Conservation (phyloP, 2,329 filamentous ascomycete species). For the Lojkania enalia region DNA sequence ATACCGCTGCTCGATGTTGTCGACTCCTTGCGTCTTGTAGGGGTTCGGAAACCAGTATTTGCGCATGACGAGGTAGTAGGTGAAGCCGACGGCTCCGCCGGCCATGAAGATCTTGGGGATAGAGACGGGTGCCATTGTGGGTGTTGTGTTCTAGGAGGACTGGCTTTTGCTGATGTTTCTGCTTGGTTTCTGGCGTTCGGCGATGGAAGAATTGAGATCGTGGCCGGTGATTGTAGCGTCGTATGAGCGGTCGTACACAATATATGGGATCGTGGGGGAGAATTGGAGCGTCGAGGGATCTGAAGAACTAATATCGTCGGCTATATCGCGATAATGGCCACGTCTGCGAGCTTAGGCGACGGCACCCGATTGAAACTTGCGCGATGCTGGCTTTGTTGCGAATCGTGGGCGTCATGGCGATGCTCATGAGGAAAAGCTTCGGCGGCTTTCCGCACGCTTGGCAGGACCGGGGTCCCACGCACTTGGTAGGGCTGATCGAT, state of each 20-base stretch:
- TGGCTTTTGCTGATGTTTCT: no score
- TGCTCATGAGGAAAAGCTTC: conserved; percentile 25
- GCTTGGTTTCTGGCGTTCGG: no score
- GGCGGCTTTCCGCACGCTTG: conserved; percentile 9
- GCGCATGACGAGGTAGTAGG: conserved; percentile 43
- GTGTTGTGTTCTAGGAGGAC: no score
- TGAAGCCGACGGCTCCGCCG: conserved; percentile 39
- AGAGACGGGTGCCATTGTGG: conserved; percentile 4
- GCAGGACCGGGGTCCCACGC: conserved; percentile 9
- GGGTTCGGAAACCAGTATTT: conserved; percentile 45
- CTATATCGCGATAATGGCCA: no score
- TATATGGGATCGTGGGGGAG: background rate
- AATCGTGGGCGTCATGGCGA: conserved; percentile 37
- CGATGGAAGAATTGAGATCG: no score
- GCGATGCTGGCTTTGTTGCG: background rate
- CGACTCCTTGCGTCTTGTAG: conserved; percentile 40
- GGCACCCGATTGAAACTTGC: background rate
- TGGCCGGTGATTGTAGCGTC: no score
- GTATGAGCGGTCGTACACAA: no score
- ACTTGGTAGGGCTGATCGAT: conserved; percentile 9
- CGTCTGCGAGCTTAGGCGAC: background rate
- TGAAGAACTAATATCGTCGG: no score
- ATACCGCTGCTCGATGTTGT: conserved; percentile 42
- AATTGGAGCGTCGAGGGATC: no score
- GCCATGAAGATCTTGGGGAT: conserved; percentile 45